Base-by-base conservation (phyloP, 1,284 basidiomycete genomes). In the Boletus semigastroideus region DNA sequence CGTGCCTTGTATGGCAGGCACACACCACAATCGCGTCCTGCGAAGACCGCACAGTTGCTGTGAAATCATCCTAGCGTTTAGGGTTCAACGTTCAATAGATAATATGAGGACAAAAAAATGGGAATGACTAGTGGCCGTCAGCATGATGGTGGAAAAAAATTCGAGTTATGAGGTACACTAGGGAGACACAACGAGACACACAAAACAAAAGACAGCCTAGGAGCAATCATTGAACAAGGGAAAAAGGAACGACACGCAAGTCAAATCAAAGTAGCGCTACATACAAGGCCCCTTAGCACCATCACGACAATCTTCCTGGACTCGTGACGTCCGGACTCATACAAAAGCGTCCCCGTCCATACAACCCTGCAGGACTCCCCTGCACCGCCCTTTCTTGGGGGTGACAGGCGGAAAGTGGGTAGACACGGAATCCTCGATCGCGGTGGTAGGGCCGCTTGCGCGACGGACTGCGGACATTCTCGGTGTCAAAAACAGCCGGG, bases 291-390 rank as follows among this genome's bases (percentile, higher is more conserved):
- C 10, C 25, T 27, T 54, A 82, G 73, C 74, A 83, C 76, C 78
- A 82, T 58, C 74, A 72, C 22, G 74, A 71, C 62, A 74, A 75
- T 55, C 75, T 78, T 7, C 72, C 74, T 10, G 76, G 80, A 61
- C 76, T 74, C 10, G 65, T 48, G 30, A 66, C 28, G 31, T 75
- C 79, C 17, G 83, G 84, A 62, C 82, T 87, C 56, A 85, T 80
- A 58, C 86, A 87, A 54, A 87, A 63, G 54, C 84, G 58, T 25
- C 69, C 66, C 11, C 46, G 73, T 47, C 62, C 84, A 65, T 79
- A 87, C 46, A 86, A 57, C 0, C 84, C 83, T 0, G 69, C 73
- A 2, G 84, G 85, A 56, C 82, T 86, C 46, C 80, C 82, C 27
- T 74, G 66, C 25, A 57, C 67, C 28, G 70, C 69, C 40, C 54